Conservation (phyloP, 2,329 filamentous ascomycete genomes). For the Aspergillus quadricinctus region DNA sequence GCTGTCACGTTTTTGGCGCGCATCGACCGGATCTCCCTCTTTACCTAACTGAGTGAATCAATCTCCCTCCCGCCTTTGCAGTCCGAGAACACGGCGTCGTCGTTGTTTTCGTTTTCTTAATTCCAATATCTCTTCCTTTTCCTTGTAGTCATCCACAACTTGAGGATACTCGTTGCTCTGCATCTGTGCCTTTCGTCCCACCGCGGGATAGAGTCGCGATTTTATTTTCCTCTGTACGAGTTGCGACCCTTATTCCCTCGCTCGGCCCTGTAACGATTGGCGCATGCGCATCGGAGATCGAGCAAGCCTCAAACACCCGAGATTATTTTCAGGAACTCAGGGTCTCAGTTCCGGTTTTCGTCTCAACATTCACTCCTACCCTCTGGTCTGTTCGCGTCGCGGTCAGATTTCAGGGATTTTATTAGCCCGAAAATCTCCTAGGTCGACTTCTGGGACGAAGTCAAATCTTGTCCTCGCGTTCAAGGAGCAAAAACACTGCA, state of each 20-base stretch:
- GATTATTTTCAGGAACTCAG: constrained; percentile 5
- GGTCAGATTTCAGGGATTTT: background rate
- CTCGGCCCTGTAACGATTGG: constrained; percentile 26
- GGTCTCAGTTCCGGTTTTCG: background rate
- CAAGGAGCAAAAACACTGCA: constrained; percentile 9
- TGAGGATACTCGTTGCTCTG: background rate
- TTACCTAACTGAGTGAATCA: constrained; percentile 6
- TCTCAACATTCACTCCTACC: background rate
- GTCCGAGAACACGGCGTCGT: constrained; percentile 5
- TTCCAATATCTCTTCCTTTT: background rate
- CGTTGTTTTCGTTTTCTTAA: constrained; percentile 1
- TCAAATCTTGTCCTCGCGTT: constrained; percentile 12
- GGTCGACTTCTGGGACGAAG: background rate
- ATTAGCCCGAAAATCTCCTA: background rate
- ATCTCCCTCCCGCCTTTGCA: constrained; percentile 15
- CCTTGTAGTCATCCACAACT: background rate
- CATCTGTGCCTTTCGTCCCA: constrained; percentile 5
- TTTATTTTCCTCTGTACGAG: constrained; percentile 18
- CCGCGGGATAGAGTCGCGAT: constrained; percentile 14
- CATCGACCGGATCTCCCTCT: constrained; percentile 20
- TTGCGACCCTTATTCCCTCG: constrained; percentile 24
- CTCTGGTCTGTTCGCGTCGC: background rate
- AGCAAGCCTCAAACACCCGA: constrained; percentile 15
- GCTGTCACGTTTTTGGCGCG: constrained; percentile 32
- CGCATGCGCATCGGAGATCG: constrained; percentile 23